Evolutionary conservation across 345 rosid genomes (phyloP), one percentile per base, ranked within the genome.

Genomic region (Aquilaria malaccensis): DNA sequence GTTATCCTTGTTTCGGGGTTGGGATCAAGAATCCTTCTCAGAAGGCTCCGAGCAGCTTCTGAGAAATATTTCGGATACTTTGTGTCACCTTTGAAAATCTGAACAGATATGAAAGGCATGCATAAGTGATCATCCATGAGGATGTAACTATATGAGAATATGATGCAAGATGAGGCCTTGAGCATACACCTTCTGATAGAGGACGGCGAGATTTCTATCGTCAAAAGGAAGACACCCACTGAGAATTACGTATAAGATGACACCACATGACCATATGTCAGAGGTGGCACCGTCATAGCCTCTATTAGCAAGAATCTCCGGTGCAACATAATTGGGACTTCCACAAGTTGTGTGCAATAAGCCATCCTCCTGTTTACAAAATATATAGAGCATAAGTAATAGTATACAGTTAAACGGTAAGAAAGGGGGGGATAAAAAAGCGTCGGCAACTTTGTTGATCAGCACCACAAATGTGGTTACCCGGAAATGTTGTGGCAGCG

Each of bases 251-350:
- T 85, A 90, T 49, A 90, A 76, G 67, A 90, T 82, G 49, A 90
- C 95, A 29, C 97, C 97, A 33, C 97, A 87, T 0, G 95, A 85
- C 97, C 97, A 90, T 67, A 81, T 72, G 70, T 90, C 97, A 4
- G 95, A 87, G 29, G 90, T 81, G 55, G 95, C 84, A 60, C 95
- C 95, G 33, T 90, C 84, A 3, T 90, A 90, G 7, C 97, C 97
- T 76, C 80, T 73, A 71, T 85, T 90, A 5, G 81, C 74, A 64
- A 90, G 84, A 55, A 90, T 80, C 76, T 90, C 97, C 7, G 97
- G 97, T 0, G 97, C 97, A 57, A 90, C 92, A 52, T 90, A 90
- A 67, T 90, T 90, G 13, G 97, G 97, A 63, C 95, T 90, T 67
- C 97, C 97, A 55, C 97, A 90, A 11, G 95, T 87, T 55, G 97